Evolutionary conservation across 352 stramenopile species (phyloP), one percentile per base, ranked within the genome.

Genomic region (Paralagenidium karlingii): DNA sequence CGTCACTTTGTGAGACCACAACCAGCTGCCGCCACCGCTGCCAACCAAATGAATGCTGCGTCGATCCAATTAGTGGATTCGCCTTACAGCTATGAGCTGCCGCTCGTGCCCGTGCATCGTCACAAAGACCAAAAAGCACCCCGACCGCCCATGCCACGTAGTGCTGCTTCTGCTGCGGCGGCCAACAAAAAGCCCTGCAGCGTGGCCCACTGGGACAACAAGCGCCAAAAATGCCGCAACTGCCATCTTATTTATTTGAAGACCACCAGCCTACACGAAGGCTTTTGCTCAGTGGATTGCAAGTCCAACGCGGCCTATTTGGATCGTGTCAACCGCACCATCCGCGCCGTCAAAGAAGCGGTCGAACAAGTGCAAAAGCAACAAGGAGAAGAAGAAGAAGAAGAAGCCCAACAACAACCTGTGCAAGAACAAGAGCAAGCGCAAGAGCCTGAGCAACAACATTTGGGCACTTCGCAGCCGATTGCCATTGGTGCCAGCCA

Each of bases 181-280:
- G n/a, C n/a, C n/a, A n/a, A n/a, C n/a, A n/a, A n/a, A n/a, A n/a
- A n/a, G n/a, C n/a, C n/a, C n/a, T n/a, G n/a, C n/a, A n/a, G n/a
- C n/a, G n/a, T n/a, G n/a, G n/a, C n/a, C n/a, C n/a, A n/a, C n/a
- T 89, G 78, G 75, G 78, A 91, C 58, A 83, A 81, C 40, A 89
- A 89, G 60, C 78, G 78, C 42, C 67, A 82, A 21, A 81, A 82
- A 55, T 91, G 78, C 60, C 36, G 39, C 43, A 91, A 91, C 60
- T 91, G 78, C 59, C 59, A 70, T 36, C 73, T 75, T 45, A 84
- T 91, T 43, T 91, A 85, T 51, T 61, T 91, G 49, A 88, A 87
- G 58, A 86, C 74, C 24, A 51, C 83, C n/a, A 89, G 71, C 37
- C 58, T 61, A 25, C 65, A 82, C 51, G 38, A 60, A 5, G 71